A percentile compares a stretch with the other conserved stretches of the same genome.
These are phyloP conservation scores for Rhizoclosmatium sp. DNA, from an alignment of 192 early-diverging fungal species.

Conservation along the genomic window DNA sequence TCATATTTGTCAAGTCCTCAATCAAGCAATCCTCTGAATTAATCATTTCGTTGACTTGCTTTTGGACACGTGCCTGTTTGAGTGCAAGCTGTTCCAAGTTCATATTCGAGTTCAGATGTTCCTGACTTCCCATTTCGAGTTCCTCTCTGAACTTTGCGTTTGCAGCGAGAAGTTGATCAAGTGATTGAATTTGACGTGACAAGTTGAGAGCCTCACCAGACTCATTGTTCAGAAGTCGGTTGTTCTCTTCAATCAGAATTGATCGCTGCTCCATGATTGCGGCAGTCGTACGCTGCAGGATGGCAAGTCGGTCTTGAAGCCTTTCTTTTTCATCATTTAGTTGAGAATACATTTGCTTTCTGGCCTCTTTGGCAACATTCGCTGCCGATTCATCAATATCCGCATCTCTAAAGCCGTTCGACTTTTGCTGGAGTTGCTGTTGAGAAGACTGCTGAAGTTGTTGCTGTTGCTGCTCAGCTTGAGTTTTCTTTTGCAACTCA, in stretches of 20 bases:
- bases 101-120: not conserved
- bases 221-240: slow-evolving; percentile 16
- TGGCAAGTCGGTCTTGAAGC: slow-evolving; percentile 16
- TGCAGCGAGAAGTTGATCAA: slow-evolving; percentile 25
- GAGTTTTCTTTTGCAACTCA: slow-evolving; percentile 23
- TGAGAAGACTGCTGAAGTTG: not conserved
- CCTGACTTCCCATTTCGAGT: not conserved
- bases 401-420: not conserved
- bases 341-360: slow-evolving; percentile 3
- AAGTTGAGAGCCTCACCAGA: not conserved
- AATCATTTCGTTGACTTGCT: slow-evolving; percentile 26
- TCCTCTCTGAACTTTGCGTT: slow-evolving; percentile 5
- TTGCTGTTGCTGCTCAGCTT: not conserved
- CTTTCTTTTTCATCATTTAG: slow-evolving; percentile 21
- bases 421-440: not conserved
- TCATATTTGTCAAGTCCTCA: slow-evolving; percentile 28
- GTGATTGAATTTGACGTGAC: slow-evolving; percentile 28
- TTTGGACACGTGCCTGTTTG: slow-evolving; percentile 8
- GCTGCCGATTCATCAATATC: slow-evolving; percentile 10
- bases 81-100: slow-evolving; percentile 17
- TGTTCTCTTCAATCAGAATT: slow-evolving; percentile 36
- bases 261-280: slow-evolving; percentile 37
- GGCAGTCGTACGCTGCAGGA: slow-evolving; percentile 35
- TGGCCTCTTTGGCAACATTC: not conserved
- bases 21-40: slow-evolving; percentile 35